Evolutionary conservation across 495 filamentous ascomycete species (phyloP), one percentile per base, ranked within the genome.

Genomic region (Neurospora hispaniola): DNA sequence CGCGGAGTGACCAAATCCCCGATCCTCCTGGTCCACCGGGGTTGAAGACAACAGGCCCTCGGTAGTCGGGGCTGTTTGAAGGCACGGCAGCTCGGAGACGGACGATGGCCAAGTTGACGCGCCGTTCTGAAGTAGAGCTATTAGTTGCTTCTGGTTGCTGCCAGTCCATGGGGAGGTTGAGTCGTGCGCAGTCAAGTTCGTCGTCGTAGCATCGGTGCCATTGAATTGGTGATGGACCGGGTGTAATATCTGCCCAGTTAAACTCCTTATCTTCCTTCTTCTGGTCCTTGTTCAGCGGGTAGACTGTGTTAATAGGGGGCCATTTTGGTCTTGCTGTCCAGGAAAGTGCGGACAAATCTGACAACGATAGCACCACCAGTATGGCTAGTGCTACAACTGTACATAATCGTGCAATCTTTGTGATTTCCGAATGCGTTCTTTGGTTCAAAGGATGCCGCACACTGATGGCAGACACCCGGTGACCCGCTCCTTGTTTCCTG

Each of bases 21-120:
- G 80, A 83, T 1, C 84, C 86, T 7, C 86, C 86, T 0, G 86
- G 86, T 6, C 86, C 86, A 31, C 86, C 84, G 20, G 86, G 86
- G 75, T 88, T 88, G 73, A 88, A 83, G 69, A 88, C 79, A 10
- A 88, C 77, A 0, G 85, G 82, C 4, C 86, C 86, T n/a, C 78
- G 79, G 41, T 83, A 82, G 35, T 79, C 74, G 43, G 79, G 73
- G 3, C 62, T 72, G 42, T 83, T 12, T 3, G 69, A 70, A 16
- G 39, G 5, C 4, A 70, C 77, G 5, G 79, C 76, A 7, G 86
- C 85, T 48, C 81, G 83, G n/a, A 84, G 80, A 35, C 84, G 81
- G 14, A 84, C 81, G 12, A 87, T 70, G 11, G 85, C 86, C 4
- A 88, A 73, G 4, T 79, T 72, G 16, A 83, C 85, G 27, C 79